phyloP scores from a whole-genome alignment of 176 grass and related monocot species.

The Oryza rufipogon region DNA sequence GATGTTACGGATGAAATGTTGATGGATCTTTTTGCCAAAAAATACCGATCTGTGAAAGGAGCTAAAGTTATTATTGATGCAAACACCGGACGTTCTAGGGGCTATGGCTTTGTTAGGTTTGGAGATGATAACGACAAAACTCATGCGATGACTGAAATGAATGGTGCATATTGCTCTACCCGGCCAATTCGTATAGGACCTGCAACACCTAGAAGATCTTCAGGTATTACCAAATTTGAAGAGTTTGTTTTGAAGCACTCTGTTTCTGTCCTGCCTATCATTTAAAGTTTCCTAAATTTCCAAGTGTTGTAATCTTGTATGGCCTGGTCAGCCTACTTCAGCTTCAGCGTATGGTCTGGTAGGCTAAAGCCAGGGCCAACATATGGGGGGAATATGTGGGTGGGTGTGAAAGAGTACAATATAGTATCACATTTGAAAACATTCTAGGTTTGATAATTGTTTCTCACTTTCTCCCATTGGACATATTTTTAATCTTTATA shows the following conservation, averaged over 20 bases:
- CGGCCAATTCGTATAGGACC: conserved; percentile 66
- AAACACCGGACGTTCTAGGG: conserved; percentile 67
- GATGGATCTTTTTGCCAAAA: conserved; percentile 63
- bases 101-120: conserved; percentile 74
- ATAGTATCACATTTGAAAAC: not conserved
- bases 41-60: conserved; percentile 68
- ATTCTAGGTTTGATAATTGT: conserved; percentile 21
- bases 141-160: conserved; percentile 68
- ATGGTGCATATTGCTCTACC: conserved; percentile 64
- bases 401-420: not conserved
- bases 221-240: conserved; percentile 43
- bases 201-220: conserved; percentile 68
- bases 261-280: conserved; percentile 2
- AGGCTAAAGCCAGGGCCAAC: conserved; percentile 3
- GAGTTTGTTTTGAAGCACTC: conserved; percentile 10
- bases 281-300: conserved; percentile 2
- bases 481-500: conserved; percentile 16
- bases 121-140: conserved; percentile 67
- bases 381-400: not conserved
- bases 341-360: not conserved
- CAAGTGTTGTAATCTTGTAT: conserved; percentile 4
- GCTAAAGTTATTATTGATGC: conserved; percentile 80
- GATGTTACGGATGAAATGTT: conserved; percentile 69
- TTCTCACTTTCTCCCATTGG: not conserved
- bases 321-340: not conserved